A percentile compares a stretch with the other conserved stretches of the same genome.
These are phyloP conservation scores for Rhodotorula diobovata DNA, from an alignment of 768 basidiomycete species.

Conservation along the genomic window DNA sequence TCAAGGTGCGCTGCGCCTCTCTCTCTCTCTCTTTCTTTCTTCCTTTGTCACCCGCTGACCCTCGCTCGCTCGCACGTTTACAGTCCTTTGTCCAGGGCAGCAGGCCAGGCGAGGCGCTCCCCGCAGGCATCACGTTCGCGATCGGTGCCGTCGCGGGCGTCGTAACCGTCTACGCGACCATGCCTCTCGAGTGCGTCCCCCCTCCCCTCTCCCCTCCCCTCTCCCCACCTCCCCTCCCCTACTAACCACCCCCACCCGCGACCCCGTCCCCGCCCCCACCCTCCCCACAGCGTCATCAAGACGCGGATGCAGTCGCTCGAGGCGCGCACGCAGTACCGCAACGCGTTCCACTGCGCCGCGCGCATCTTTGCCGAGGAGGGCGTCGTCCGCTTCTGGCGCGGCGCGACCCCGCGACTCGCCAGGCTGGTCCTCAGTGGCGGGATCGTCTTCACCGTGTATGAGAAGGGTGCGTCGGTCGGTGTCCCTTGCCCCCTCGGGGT, in stretches of 20 bases:
- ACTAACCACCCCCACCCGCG: no score
- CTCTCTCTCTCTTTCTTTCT: not conserved
- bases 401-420: constrained; percentile 82
- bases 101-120: constrained; percentile 75
- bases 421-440: constrained; percentile 67
- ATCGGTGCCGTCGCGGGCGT: constrained; percentile 91
- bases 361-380: constrained; percentile 93
- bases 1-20: constrained; percentile 54
- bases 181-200: constrained; percentile 49
- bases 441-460: constrained; percentile 48
- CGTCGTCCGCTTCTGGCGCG: constrained; percentile 81
- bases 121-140: constrained; percentile 82
- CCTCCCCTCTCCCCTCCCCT: not conserved
- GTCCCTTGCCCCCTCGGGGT: no score
- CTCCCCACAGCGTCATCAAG: constrained; percentile 71
- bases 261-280: constrained; percentile 43
- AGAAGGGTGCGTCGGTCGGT: constrained; percentile 24
- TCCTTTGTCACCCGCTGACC: not conserved
- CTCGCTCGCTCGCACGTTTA: not conserved
- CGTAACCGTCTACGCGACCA: constrained; percentile 78
- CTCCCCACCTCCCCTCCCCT: not conserved
- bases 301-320: constrained; percentile 94
- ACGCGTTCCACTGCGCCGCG: constrained; percentile 93
- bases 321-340: constrained; percentile 76
- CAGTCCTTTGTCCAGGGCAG: constrained; percentile 79